Evolutionary conservation across 2,329 filamentous ascomycete species (phyloP), one percentile per base, ranked within the genome.

Genomic region (Pseudopithomyces chartarum): DNA sequence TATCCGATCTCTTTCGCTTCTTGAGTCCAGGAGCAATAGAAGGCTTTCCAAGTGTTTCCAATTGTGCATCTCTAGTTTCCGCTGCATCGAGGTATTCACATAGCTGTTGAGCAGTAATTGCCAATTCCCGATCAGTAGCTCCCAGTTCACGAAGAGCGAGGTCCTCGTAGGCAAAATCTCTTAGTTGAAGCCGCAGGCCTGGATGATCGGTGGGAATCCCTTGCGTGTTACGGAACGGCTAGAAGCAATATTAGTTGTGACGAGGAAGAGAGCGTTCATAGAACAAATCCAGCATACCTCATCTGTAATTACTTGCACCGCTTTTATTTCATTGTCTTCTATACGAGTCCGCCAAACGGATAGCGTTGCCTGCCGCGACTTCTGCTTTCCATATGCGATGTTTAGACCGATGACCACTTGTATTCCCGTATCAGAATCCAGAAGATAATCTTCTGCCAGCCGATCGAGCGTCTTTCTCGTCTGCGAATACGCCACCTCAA

Each of bases 161-260:
- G 62, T 64, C 57, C 53, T 63, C 39, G 45, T 44, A 56, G 32
- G 63, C 38, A 29, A 65, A 64, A 38, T 66, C 55, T 36, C 48
- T 60, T 3, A 64, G 60, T 38, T 26, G 55, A 42, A 64, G 57
- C 39, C 32, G 55, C 12, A 64, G 49, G 34, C 62, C 60, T 34
- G 53, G 44, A 52, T 59, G 45, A 42, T 59, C 29, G n/a, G 53
- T 51, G 34, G 58, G 48, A 43, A 63, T 59, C 33, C 63, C 63
- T 44, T 64, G 6, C 2, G 60, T 52, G 34, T 71, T 58, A 38
- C 70, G 70, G 57, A 73, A 70, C 39, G 58, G 55, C 67, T 66
- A 55, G 23, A 29, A 33, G 20, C 32, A 56, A 61, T 49, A 33
- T 60, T 29, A 62, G 57, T 29, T 29, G 26, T 8, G 22, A 33